phyloP scores from a whole-genome alignment of 129 eudicot species.

The Mikania micrantha region DNA sequence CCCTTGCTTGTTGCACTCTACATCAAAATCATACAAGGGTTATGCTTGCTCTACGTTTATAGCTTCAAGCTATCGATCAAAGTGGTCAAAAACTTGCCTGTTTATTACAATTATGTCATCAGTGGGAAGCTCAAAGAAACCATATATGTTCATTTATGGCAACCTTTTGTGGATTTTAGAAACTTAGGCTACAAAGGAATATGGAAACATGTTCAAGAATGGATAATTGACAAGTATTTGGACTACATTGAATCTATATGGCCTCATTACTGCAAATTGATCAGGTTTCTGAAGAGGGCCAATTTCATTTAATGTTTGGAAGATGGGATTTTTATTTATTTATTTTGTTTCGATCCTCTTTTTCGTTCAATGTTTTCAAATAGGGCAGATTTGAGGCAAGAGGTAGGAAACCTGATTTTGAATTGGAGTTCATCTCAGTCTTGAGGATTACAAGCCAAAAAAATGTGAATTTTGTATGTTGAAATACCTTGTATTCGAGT shows the following conservation, averaged over 20 bases:
- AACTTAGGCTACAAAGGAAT: slow-evolving; percentile 45
- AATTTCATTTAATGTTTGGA: slow-evolving; percentile 44
- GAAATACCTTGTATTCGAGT: slow-evolving; percentile 25
- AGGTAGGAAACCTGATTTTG: slow-evolving; percentile 35
- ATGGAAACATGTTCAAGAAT: slow-evolving; percentile 28
- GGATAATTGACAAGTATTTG: slow-evolving; percentile 49
- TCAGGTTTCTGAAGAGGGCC: slow-evolving; percentile 74
- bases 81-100: slow-evolving; percentile 42
- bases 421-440: slow-evolving; percentile 24
- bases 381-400: slow-evolving; percentile 31
- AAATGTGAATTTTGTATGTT: slow-evolving; percentile 27
- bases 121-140: slow-evolving; percentile 55
- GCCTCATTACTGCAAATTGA: slow-evolving; percentile 72
- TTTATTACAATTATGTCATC: slow-evolving; percentile 32
- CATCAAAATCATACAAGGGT: slow-evolving; percentile 44
- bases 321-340: background rate
- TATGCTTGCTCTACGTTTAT: slow-evolving; percentile 51
- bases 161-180: slow-evolving; percentile 38
- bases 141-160: slow-evolving; percentile 31
- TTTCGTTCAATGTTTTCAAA: slow-evolving; percentile 22
- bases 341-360: slow-evolving; percentile 18
- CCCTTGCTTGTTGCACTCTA: slow-evolving; percentile 58
- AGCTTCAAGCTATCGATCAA: slow-evolving; percentile 59
- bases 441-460: slow-evolving; percentile 29
- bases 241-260: slow-evolving; percentile 73